These are phyloP conservation scores for Cyberlindnera nakhonratchasimensis DNA, from an alignment of 805 yeast genomes.

Conservation along the genomic window DNA sequence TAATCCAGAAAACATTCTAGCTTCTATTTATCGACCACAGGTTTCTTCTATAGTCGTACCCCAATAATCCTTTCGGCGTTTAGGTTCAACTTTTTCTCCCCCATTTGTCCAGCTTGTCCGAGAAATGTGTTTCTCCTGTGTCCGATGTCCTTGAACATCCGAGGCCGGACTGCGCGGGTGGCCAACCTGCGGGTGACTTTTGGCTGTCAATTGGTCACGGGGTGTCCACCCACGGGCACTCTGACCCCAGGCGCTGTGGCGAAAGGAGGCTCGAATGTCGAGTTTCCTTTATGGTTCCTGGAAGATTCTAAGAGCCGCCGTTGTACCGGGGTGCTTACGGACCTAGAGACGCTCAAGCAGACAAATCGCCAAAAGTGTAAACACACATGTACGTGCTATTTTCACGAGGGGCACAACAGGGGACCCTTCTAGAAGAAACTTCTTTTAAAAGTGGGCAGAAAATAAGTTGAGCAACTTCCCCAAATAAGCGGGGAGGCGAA, in stretches of 20 bases:
- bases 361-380: constrained; percentile 2
- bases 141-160: neutral
- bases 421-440: neutral
- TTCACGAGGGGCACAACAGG: constrained; percentile 1
- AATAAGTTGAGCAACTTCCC: constrained; percentile 1
- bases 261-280: too few relatives aligned
- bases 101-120: constrained; percentile 1
- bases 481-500: neutral
- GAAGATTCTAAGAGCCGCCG: neutral
- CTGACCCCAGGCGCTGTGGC: too few relatives aligned
- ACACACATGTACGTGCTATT: constrained; percentile 2
- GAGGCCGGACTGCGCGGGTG: constrained; percentile 2
- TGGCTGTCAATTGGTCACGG: neutral
- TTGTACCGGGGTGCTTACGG: neutral
- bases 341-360: constrained; percentile 3
- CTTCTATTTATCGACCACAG: too few relatives aligned
- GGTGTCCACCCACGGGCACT: neutral
- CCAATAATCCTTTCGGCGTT: constrained; percentile 1
- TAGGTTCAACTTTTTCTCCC: constrained; percentile 1
- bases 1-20: too few relatives aligned
- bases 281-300: too few relatives aligned
- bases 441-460: neutral
- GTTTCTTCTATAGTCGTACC: too few relatives aligned
- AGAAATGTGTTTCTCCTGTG: neutral
- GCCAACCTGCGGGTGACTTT: constrained; percentile 1